These are phyloP conservation scores for Sclerotinia nivalis DNA, from an alignment of 2,329 filamentous ascomycete genomes.

Conservation along the genomic window DNA sequence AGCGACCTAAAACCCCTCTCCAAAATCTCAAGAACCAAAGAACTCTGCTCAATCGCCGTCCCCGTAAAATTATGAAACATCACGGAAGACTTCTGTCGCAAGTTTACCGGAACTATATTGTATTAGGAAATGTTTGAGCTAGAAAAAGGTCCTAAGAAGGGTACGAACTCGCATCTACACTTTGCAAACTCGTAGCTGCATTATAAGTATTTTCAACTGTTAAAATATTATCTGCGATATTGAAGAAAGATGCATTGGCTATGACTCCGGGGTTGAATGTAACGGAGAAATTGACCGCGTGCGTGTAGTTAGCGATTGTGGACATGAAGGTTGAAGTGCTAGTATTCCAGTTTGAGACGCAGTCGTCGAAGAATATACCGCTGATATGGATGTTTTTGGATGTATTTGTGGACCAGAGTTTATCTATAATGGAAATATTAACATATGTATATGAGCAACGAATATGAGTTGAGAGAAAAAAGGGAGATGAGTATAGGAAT, in stretches of 20 bases:
- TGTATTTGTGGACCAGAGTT: not conserved
- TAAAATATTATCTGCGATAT: not conserved
- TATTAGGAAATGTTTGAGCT: not conserved
- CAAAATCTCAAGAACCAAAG: not conserved
- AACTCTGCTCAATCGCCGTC: not conserved
- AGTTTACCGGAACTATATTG: not conserved
- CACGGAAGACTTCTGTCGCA: not conserved
- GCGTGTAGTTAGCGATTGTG: not conserved
- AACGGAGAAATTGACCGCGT: not conserved
- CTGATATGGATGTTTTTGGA: not conserved
- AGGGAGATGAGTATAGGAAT: no score
- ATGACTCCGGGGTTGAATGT: not conserved
- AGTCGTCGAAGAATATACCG: constrained; percentile 17
- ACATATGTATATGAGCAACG: no score
- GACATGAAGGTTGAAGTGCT: not conserved
- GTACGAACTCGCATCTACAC: not conserved
- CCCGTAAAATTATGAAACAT: not conserved
- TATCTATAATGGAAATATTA: not conserved
- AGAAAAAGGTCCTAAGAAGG: no score
- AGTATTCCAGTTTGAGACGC: not conserved
- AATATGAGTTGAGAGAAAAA: no score
- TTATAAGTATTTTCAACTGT: not conserved
- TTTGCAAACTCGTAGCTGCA: not conserved
- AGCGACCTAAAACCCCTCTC: not conserved
- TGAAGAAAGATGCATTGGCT: not conserved